phyloP scores from a whole-genome alignment of 2,329 filamentous ascomycete genomes.

The Pyricularia sp. region DNA sequence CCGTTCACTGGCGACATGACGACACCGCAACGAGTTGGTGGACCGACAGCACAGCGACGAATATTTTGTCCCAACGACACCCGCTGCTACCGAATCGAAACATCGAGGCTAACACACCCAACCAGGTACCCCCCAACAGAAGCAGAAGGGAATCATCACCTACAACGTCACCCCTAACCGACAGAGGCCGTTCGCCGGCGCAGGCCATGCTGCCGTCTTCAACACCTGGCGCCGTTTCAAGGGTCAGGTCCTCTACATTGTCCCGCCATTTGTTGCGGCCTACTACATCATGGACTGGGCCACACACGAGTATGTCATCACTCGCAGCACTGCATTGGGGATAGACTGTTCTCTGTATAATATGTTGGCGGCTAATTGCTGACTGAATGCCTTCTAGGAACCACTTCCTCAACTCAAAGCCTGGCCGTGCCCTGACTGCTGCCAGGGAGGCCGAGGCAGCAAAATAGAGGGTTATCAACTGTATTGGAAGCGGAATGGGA shows the following conservation, averaged over 20 bases:
- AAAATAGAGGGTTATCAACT: conserved; percentile 13
- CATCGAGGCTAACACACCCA: not conserved
- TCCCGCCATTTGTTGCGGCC: conserved; percentile 65
- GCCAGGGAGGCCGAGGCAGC: conserved; percentile 27
- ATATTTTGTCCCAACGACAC: not conserved
- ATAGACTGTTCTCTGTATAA: not conserved
- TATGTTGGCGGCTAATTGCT: conserved; percentile 5
- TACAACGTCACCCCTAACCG: conserved; percentile 82
- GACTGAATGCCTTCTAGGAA: conserved; percentile 41
- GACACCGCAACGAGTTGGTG: not conserved
- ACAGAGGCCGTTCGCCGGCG: conserved; percentile 77
- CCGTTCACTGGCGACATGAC: not conserved
- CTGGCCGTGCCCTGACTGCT: conserved; percentile 49
- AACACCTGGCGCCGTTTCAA: conserved; percentile 86
- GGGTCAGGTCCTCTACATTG: conserved; percentile 81
- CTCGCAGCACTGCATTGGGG: not conserved
- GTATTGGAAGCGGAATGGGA: not conserved
- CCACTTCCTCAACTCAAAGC: conserved; percentile 74
- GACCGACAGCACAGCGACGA: not conserved
- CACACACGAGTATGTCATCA: conserved; percentile 59
- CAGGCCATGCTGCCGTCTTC: conserved; percentile 77
- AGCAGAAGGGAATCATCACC: conserved; percentile 52
- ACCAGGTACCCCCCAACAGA: conserved; percentile 10
- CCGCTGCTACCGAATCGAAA: not conserved
- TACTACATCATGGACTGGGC: conserved; percentile 91